These are phyloP conservation scores for Stemphylium lycopersici DNA, from an alignment of 2,329 filamentous ascomycete species.

Conservation along the genomic window DNA sequence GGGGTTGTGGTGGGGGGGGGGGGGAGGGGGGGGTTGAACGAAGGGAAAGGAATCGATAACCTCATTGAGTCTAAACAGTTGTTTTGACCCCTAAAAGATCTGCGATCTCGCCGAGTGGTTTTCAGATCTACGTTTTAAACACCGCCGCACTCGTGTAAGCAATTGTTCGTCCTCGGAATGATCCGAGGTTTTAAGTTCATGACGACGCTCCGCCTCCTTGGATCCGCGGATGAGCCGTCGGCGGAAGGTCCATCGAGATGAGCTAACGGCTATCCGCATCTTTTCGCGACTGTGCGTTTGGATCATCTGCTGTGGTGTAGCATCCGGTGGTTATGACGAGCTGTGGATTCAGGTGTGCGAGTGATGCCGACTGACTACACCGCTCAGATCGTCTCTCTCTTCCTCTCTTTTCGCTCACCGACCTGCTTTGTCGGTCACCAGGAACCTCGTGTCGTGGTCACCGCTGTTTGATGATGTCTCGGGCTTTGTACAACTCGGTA, in stretches of 20 bases:
- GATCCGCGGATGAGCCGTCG: neutral
- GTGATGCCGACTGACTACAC: neutral
- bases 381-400: neutral
- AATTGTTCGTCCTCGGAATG: too few species aligned
- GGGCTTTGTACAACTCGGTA: neutral
- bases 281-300: too few species aligned
- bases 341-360: neutral
- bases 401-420: neutral
- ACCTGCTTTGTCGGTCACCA: too few species aligned
- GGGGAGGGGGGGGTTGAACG: too few species aligned
- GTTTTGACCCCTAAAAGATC: too few species aligned
- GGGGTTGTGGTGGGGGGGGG: too few species aligned
- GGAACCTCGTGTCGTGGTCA: too few species aligned
- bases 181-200: neutral
- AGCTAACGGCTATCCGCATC: neutral
- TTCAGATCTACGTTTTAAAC: too few species aligned
- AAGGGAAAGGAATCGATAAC: neutral
- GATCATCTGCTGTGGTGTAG: neutral
- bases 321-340: neutral
- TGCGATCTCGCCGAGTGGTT: too few species aligned
- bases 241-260: conserved; percentile 1
- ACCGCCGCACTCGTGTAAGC: too few species aligned
- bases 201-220: neutral
- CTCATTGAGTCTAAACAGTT: neutral
- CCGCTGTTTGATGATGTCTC: neutral